These are phyloP conservation scores for Leccinum rimulosum DNA, from an alignment of 768 basidiomycete genomes.

Conservation along the genomic window DNA sequence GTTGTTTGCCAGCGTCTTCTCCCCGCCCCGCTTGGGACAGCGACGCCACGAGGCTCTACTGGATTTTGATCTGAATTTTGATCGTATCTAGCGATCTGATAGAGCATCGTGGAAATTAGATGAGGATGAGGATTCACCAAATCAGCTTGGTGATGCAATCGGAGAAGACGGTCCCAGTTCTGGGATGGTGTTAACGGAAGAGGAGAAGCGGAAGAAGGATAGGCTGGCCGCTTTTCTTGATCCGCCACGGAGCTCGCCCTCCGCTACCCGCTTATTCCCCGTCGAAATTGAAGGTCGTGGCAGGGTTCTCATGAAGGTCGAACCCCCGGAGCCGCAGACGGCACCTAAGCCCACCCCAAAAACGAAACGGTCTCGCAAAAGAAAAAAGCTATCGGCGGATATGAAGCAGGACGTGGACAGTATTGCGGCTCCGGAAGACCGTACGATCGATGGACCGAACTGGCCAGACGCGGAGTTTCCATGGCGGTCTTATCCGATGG, in stretches of 20 bases:
- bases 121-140: constrained; percentile 15
- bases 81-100: constrained; percentile 26
- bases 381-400: constrained; percentile 42
- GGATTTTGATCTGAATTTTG: constrained; percentile 15
- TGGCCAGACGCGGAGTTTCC: constrained; percentile 82
- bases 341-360: constrained; percentile 29
- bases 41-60: constrained; percentile 1
- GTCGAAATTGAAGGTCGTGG: constrained; percentile 68
- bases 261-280: constrained; percentile 48
- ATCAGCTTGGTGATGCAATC: constrained; percentile 8
- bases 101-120: constrained; percentile 18
- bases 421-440: constrained; percentile 27
- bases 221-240: constrained; percentile 68
- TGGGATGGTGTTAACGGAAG: constrained; percentile 40
- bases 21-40: background rate
- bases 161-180: constrained; percentile 14
- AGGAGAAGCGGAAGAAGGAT: constrained; percentile 63
- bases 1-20: constrained; percentile 21
- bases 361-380: constrained; percentile 48
- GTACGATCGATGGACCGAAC: constrained; percentile 52
- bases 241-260: constrained; percentile 31
- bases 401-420: constrained; percentile 16
- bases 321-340: constrained; percentile 37
- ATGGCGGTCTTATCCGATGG: constrained; percentile 64
- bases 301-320: constrained; percentile 62